Percentiles rank a stretch among this genome's conserved stretches.
Evolutionary conservation across 306 rosid genomes (phyloP).

Genomic region (Chamaecrista fasciculata): DNA sequence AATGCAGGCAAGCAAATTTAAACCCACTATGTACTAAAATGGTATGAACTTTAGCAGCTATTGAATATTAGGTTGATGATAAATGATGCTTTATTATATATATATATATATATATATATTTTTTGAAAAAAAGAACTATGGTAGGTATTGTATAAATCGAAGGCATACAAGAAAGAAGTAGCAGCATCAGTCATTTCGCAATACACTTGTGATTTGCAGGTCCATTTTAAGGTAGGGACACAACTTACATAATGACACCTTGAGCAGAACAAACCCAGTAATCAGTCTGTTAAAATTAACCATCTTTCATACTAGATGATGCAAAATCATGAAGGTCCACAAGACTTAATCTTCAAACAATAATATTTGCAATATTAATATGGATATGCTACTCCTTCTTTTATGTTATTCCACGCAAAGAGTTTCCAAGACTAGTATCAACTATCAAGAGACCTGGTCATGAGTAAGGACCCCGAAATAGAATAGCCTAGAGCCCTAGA

Average conservation of each 20-base stretch:
- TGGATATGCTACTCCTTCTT: not conserved
- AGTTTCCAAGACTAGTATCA: constrained; percentile 6
- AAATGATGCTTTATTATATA: too few relatives aligned
- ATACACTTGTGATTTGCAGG: constrained; percentile 33
- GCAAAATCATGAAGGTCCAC: too few relatives aligned
- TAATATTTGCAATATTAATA: not conserved
- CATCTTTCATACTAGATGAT: too few relatives aligned
- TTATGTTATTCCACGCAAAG: too few relatives aligned
- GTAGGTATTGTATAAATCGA: too few relatives aligned
- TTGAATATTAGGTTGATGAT: not conserved
- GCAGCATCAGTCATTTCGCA: constrained; percentile 39
- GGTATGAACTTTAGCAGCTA: not conserved
- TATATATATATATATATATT: too few relatives aligned
- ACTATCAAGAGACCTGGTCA: constrained; percentile 7
- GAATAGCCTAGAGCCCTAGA: not conserved
- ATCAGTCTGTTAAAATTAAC: constrained; percentile 33
- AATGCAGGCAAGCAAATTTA: too few relatives aligned
- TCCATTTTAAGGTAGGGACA: constrained; percentile 51
- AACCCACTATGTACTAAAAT: not conserved
- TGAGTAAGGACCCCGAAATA: not conserved
- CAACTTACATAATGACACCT: constrained; percentile 64
- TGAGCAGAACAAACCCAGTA: constrained; percentile 42
- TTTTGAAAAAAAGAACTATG: too few relatives aligned
- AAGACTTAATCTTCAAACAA: not conserved
- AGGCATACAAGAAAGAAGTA: not conserved